These are phyloP conservation scores for Polytrichum formosum DNA, from an alignment of 225 moss, liverwort and hornwort genomes.

Conservation along the genomic window DNA sequence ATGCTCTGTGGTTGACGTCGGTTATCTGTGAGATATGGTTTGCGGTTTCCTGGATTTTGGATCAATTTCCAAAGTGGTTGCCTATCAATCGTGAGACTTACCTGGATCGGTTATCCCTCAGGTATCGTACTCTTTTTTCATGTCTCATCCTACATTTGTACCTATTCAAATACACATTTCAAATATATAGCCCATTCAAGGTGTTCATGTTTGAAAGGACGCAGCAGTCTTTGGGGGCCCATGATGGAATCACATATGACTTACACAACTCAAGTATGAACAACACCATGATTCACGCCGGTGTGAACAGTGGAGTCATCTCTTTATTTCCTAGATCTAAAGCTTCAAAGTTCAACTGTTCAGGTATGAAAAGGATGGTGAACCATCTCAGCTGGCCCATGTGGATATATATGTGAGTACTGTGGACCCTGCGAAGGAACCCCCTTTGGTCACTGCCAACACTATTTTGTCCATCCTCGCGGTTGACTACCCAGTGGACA, in stretches of 20 bases:
- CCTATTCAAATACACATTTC: too few relatives aligned
- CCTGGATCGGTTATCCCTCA: conserved; percentile 72
- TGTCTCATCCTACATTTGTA: too few relatives aligned
- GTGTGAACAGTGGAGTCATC: too few relatives aligned
- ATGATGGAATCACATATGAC: too few relatives aligned
- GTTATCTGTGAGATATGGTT: conserved; percentile 95
- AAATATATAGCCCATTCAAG: too few relatives aligned
- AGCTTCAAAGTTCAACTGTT: background rate
- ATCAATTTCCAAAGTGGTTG: conserved; percentile 95
- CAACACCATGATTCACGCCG: too few relatives aligned
- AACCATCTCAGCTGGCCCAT: conserved; percentile 54
- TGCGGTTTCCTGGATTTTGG: conserved; percentile 88
- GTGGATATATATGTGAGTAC: conserved; percentile 81
- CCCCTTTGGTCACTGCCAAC: conserved; percentile 84
- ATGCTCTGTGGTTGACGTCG: conserved; percentile 76
- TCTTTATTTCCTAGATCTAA: too few relatives aligned
- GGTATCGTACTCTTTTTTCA: conserved; percentile 27
- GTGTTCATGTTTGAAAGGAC: too few relatives aligned
- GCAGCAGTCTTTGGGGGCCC: too few relatives aligned
- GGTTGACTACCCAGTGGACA: conserved; percentile 78
- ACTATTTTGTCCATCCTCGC: conserved; percentile 76
- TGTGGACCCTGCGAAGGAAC: conserved; percentile 81
- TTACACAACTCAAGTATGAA: too few relatives aligned
- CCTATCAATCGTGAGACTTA: conserved; percentile 90
- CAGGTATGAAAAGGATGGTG: conserved; percentile 74